These are phyloP conservation scores for Allomyces arbusculus DNA, from an alignment of 192 early-diverging fungal species.

Conservation along the genomic window DNA sequence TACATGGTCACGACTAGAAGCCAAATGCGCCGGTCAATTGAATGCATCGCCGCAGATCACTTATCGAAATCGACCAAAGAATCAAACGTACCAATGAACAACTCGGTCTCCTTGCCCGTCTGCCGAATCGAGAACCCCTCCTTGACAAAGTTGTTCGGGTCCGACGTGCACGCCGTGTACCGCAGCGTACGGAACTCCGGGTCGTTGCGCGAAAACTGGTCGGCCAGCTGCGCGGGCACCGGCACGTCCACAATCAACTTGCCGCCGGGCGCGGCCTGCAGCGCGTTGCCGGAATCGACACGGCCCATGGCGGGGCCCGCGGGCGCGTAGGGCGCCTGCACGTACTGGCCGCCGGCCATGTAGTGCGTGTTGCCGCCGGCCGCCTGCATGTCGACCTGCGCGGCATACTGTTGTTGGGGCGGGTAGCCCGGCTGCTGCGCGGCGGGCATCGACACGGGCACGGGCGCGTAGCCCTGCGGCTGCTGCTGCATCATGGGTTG, in stretches of 20 bases:
- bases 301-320: neutral
- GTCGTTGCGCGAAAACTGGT: neutral
- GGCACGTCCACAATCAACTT: neutral
- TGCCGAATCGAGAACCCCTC: constrained; percentile 38
- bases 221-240: neutral
- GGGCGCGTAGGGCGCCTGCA: neutral
- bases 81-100: constrained; percentile 21
- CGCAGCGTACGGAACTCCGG: constrained; percentile 5
- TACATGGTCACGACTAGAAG: constrained; percentile 47
- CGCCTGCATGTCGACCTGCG: neutral
- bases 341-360: neutral
- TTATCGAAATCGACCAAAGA: no score
- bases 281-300: neutral
- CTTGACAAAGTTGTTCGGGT: constrained; percentile 39
- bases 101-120: constrained; percentile 30
- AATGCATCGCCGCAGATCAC: no score
- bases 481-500: no score
- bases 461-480: no score
- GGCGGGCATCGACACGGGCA: neutral
- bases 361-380: neutral
- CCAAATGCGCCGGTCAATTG: no score
- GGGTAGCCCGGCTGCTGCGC: neutral
- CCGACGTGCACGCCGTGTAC: constrained; percentile 50
- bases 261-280: neutral
- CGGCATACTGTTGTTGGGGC: neutral